Base-by-base conservation (phyloP, 306 rosid genomes). In the Begonia loranthoides region DNA sequence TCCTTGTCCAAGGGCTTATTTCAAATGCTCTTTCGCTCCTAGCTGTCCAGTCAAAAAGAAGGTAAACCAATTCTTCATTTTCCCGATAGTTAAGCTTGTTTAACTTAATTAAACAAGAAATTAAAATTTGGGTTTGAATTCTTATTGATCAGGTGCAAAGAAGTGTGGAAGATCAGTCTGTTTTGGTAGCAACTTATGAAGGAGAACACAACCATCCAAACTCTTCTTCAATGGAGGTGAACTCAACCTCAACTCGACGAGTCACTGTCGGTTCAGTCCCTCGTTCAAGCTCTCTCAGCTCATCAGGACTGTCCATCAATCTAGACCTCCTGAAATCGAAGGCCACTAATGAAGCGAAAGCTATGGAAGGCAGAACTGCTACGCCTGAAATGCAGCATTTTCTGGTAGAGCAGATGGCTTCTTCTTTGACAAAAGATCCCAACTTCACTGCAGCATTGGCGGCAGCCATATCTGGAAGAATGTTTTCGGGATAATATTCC, bases 11-110 rank as follows among this genome's bases (percentile, higher is more conserved):
- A 76, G 99, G 71, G 99, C 99, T 51, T 92, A 92, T 76, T 92
- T 92, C 89, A 92, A 83, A 69, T 92, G 99, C 75, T 92, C 99
- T 44, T 92, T 92, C 62, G 99, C 99, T 67, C 99, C 99, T 49
- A 69, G 65, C 45, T 92, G 99, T 64, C 94, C 92, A 9, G 99
- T 92, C 15, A 92, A 92, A 67, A 92, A 86, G 93, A 92, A 92
- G 96, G 99, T 92, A 64, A 13, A 34, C 9, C 9, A 28, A 28
- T 2, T 28, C 36, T 7, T 28, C 36, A 5, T 28, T 28, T 5
- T 28, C 5, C 2, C 9, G 36, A 28, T 28, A 28, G 4, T 28
- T 2, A 19, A 19, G 22, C 22, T 52, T 41, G 45, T 41, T 41
- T 2, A 19, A 19, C 22, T 19, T 19, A 2, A 19, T 1, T 28